These are phyloP conservation scores for Gossypium gossypioides DNA, from an alignment of 441 rosid genomes.

Conservation along the genomic window DNA sequence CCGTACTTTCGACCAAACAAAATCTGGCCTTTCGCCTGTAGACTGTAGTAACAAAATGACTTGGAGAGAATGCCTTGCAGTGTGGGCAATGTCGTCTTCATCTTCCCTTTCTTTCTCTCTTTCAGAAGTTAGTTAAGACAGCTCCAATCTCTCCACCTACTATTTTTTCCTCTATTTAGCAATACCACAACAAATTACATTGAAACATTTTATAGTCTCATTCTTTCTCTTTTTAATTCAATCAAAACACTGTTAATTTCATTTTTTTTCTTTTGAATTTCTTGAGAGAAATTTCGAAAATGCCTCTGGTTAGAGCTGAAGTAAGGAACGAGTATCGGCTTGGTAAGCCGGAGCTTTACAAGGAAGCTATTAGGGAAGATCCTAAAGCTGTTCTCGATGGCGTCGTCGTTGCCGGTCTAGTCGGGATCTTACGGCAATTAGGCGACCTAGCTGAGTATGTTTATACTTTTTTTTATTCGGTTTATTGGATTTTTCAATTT, in stretches of 20 bases:
- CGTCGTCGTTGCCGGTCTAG: conserved; percentile 82
- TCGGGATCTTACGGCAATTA: conserved; percentile 93
- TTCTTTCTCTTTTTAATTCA: not conserved
- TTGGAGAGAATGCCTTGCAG: conserved; percentile 45
- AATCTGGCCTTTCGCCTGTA: not conserved
- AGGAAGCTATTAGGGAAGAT: conserved; percentile 51
- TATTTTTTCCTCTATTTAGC: conserved; percentile 7
- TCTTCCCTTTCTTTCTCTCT: conserved; percentile 15
- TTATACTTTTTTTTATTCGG: not conserved
- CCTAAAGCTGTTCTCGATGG: conserved; percentile 79
- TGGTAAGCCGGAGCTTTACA: conserved; percentile 58
- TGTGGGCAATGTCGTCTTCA: conserved; percentile 39
- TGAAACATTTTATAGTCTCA: not conserved
- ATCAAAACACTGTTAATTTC: not conserved
- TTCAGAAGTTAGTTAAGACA: conserved; percentile 55
- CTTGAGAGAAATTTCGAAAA: conserved; percentile 16
- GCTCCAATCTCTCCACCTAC: conserved; percentile 44
- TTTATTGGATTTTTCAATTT: not conserved
- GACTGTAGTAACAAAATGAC: conserved; percentile 2
- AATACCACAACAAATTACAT: not conserved
- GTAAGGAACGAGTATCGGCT: conserved; percentile 69
- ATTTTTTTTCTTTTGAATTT: not conserved
- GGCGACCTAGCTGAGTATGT: conserved; percentile 97
- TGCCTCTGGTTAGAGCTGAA: conserved; percentile 78
- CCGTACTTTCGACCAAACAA: conserved; percentile 6